Evolutionary conservation across 179 eudicot species (phyloP).

Genomic region (Silene coronaria): DNA sequence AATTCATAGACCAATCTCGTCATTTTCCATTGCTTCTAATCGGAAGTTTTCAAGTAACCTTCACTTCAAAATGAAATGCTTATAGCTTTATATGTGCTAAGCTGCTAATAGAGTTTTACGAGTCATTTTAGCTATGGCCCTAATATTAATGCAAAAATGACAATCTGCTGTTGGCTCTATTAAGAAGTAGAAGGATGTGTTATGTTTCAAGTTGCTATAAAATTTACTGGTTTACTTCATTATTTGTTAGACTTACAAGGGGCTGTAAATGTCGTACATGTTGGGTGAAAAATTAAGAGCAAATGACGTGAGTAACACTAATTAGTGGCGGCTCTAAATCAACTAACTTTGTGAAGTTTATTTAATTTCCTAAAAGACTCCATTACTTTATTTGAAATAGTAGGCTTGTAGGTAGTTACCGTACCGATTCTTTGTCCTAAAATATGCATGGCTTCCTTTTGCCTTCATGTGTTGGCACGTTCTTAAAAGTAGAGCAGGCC

Average conservation of each 20-base stretch:
- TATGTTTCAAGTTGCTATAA: background rate
- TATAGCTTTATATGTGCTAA: too few relatives aligned
- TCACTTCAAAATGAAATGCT: too few relatives aligned
- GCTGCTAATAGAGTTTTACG: too few relatives aligned
- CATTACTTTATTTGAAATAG: background rate
- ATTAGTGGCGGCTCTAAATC: too few relatives aligned
- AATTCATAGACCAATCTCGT: too few relatives aligned
- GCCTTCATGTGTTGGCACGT: slow-evolving; percentile 18
- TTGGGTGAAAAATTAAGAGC: background rate
- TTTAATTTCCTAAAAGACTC: slow-evolving; percentile 4
- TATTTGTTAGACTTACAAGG: background rate
- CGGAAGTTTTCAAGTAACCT: too few relatives aligned
- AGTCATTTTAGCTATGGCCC: too few relatives aligned
- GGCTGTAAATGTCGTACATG: background rate
- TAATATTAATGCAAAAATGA: too few relatives aligned
- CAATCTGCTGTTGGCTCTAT: background rate
- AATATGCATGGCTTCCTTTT: background rate
- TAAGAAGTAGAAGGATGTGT: background rate
- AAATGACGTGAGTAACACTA: slow-evolving; percentile 28
- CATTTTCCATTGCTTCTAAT: too few relatives aligned
- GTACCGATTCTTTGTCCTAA: slow-evolving; percentile 1
- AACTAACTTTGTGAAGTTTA: slow-evolving; percentile 1
- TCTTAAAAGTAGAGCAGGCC: slow-evolving; percentile 15
- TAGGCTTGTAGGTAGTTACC: slow-evolving; percentile 4
- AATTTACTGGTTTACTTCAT: background rate